A percentile compares a stretch with the other conserved stretches of the same genome.
Evolutionary conservation across 495 filamentous ascomycete genomes (phyloP).

Genomic region (Delitschia confertaspora): DNA sequence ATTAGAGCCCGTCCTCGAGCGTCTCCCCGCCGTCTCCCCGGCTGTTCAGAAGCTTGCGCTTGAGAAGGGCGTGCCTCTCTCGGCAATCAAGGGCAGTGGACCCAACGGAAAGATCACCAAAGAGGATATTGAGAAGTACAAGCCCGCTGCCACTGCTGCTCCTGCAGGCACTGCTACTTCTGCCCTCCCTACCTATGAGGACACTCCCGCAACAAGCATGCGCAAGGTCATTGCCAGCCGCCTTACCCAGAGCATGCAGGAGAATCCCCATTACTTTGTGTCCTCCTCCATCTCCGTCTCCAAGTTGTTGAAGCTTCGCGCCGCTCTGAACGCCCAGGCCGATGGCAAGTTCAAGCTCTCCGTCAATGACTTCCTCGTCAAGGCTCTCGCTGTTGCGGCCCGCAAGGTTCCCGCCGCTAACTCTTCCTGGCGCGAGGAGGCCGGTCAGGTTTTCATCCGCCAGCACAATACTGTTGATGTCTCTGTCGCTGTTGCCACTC

Average conservation of each 20-base stretch:
- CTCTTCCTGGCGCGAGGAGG: conserved; percentile 78
- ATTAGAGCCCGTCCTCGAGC: conserved; percentile 75
- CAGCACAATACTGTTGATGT: conserved; percentile 89
- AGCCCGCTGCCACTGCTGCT: conserved; percentile 42
- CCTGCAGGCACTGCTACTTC: conserved; percentile 38
- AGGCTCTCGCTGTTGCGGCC: conserved; percentile 80
- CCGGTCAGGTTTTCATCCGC: conserved; percentile 71
- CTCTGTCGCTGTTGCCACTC: conserved; percentile 88
- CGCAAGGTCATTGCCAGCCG: conserved; percentile 94
- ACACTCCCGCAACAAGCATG: conserved; percentile 82
- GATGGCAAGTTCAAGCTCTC: conserved; percentile 97
- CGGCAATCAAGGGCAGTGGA: conserved; percentile 78
- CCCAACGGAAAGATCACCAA: conserved; percentile 81
- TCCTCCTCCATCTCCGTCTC: conserved; percentile 74
- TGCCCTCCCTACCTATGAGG: conserved; percentile 63
- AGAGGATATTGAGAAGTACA: conserved; percentile 82
- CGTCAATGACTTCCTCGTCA: conserved; percentile 98
- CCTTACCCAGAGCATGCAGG: conserved; percentile 75
- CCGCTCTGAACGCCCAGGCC: conserved; percentile 78
- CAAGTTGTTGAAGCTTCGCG: conserved; percentile 92
- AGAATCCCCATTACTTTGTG: conserved; percentile 99
- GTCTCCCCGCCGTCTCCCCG: conserved; percentile 61
- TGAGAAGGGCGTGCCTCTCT: conserved; percentile 75
- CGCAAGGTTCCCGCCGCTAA: conserved; percentile 93
- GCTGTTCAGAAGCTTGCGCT: conserved; percentile 72